Conservation (phyloP, 2,329 filamentous ascomycete species). For the Nannizziopsis barbatae region DNA sequence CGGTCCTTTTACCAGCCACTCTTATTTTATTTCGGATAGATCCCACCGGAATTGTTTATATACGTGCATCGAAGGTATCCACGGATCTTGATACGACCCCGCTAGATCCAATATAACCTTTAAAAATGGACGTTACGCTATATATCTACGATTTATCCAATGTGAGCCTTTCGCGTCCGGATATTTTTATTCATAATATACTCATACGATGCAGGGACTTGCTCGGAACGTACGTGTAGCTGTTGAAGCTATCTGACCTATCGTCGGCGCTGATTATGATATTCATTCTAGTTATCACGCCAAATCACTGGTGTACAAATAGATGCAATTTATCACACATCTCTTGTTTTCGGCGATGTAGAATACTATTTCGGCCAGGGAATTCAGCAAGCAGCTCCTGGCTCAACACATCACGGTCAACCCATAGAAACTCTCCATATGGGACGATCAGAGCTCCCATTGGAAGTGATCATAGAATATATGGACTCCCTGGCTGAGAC, state of each 20-base stretch:
- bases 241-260: neutral
- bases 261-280: neutral
- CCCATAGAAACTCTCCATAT: conserved; percentile 67
- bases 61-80: no score
- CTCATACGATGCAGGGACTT: conserved; percentile 36
- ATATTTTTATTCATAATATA: conserved; percentile 5
- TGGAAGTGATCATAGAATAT: conserved; percentile 77
- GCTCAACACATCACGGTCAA: conserved; percentile 72
- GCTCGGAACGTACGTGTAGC: conserved; percentile 39
- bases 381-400: conserved; percentile 69
- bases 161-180: conserved; percentile 21
- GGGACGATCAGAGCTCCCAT: conserved; percentile 64
- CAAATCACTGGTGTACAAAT: conserved; percentile 58
- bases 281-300: conserved; percentile 39
- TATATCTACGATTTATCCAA: conserved; percentile 68
- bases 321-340: conserved; percentile 92
- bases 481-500: conserved; percentile 70
- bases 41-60: no score
- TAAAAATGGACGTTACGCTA: conserved; percentile 63
- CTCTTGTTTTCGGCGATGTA: conserved; percentile 68
- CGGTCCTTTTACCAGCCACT: no score
- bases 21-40: no score
- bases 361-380: conserved; percentile 89
- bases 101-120: neutral
- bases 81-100: no score